Evolutionary conservation across 192 early-diverging fungal species (phyloP).

Genomic region (Diversispora epigaea): DNA sequence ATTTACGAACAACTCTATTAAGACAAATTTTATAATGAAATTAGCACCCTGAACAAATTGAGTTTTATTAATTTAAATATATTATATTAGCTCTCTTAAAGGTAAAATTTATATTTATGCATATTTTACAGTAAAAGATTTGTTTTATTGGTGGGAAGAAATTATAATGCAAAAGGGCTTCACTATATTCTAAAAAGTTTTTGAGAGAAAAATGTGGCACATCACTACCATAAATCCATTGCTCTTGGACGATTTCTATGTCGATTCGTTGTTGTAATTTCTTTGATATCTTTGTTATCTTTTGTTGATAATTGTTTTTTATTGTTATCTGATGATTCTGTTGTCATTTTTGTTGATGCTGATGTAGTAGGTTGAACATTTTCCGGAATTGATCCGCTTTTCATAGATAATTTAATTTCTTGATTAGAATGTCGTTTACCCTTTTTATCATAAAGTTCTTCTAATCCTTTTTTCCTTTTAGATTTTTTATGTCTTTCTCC

Average conservation of each 20-base stretch:
- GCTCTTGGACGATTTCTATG: slow-evolving; percentile 26
- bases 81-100: no score
- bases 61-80: no score
- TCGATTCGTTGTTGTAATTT: neutral
- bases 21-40: no score
- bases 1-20: no score
- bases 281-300: neutral
- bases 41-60: no score
- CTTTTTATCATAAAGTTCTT: neutral
- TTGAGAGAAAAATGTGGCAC: no score
- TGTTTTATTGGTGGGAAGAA: no score
- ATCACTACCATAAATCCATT: slow-evolving; percentile 21
- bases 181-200: no score
- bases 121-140: no score
- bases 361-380: neutral
- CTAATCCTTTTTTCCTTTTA: neutral
- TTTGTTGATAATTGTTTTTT: neutral
- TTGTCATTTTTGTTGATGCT: neutral
- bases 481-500: neutral
- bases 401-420: neutral
- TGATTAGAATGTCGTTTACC: neutral
- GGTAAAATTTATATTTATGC: no score
- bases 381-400: neutral
- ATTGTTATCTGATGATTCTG: neutral
- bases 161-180: no score